phyloP scores from a whole-genome alignment of 2,329 filamentous ascomycete species.

The Coniella lustricola region DNA sequence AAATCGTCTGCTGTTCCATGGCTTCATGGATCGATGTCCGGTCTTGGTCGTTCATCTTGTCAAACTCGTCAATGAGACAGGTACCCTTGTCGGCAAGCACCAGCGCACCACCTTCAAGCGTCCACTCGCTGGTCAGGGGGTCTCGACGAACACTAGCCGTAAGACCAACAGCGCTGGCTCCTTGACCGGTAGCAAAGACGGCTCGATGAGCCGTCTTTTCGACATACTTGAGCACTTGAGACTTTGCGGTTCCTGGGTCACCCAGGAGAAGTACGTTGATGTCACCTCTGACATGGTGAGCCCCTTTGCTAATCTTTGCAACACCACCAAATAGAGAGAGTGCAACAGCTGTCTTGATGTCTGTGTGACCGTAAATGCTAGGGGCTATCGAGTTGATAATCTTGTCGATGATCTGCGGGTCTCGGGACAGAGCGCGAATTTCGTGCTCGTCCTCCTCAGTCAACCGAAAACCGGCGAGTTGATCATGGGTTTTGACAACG shows the following conservation, averaged over 20 bases:
- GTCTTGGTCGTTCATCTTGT: slow-evolving; percentile 99
- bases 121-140: slow-evolving; percentile 94
- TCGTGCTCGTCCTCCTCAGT: slow-evolving; percentile 91
- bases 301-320: slow-evolving; percentile 81
- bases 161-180: slow-evolving; percentile 93
- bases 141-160: slow-evolving; percentile 94
- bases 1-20: slow-evolving; percentile 99
- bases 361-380: slow-evolving; percentile 92
- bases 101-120: slow-evolving; percentile 87
- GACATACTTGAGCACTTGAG: slow-evolving; percentile 93
- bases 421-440: slow-evolving; percentile 80
- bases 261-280: slow-evolving; percentile 96
- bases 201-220: slow-evolving; percentile 96
- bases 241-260: slow-evolving; percentile 96
- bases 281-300: slow-evolving; percentile 87
- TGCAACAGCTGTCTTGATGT: slow-evolving; percentile 95
- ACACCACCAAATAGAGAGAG: slow-evolving; percentile 93
- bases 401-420: slow-evolving; percentile 88
- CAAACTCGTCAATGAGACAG: slow-evolving; percentile 96
- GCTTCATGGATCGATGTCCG: slow-evolving; percentile 98
- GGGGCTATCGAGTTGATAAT: slow-evolving; percentile 89
- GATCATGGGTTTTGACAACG: slow-evolving; percentile 92
- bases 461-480: slow-evolving; percentile 90
- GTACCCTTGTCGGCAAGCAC: slow-evolving; percentile 93
- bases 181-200: slow-evolving; percentile 95